phyloP scores from a whole-genome alignment of 1,139 yeast species.

The Suhomyces choctaworum region DNA sequence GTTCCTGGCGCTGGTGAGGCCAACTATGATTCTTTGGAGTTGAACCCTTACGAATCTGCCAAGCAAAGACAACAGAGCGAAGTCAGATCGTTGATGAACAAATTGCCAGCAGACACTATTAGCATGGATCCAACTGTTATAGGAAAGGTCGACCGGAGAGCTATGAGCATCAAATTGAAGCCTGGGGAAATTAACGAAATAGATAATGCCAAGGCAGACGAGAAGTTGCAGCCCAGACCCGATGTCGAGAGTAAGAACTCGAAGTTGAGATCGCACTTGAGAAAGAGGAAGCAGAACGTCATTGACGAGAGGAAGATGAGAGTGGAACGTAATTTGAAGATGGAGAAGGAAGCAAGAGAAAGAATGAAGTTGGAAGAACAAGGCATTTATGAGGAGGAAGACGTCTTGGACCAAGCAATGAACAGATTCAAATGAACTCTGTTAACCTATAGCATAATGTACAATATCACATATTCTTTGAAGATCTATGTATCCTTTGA shows the following conservation, averaged over 20 bases:
- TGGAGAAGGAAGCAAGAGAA: slow-evolving; percentile 73
- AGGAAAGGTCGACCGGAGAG: slow-evolving; percentile 79
- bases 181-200: slow-evolving; percentile 56
- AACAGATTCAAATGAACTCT: slow-evolving; percentile 49
- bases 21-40: slow-evolving; percentile 89
- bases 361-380: slow-evolving; percentile 47
- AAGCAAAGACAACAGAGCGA: slow-evolving; percentile 94
- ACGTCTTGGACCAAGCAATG: slow-evolving; percentile 56
- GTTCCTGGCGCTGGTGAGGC: slow-evolving; percentile 99
- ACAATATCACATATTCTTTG: too few relatives aligned
- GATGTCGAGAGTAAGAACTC: slow-evolving; percentile 80
- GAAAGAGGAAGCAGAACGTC: slow-evolving; percentile 84
- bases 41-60: slow-evolving; percentile 88
- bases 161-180: slow-evolving; percentile 61
- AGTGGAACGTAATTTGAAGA: slow-evolving; percentile 71
- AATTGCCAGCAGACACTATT: slow-evolving; percentile 90
- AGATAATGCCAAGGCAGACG: slow-evolving; percentile 36
- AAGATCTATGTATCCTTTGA: too few relatives aligned
- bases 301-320: slow-evolving; percentile 85
- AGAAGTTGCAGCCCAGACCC: slow-evolving; percentile 50
- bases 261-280: slow-evolving; percentile 72
- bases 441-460: slow-evolving; percentile 4
- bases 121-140: slow-evolving; percentile 85
- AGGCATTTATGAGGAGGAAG: slow-evolving; percentile 56
- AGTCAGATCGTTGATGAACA: slow-evolving; percentile 81